phyloP scores from a whole-genome alignment of 2,329 filamentous ascomycete species.

The Periglandula ipomoeae region DNA sequence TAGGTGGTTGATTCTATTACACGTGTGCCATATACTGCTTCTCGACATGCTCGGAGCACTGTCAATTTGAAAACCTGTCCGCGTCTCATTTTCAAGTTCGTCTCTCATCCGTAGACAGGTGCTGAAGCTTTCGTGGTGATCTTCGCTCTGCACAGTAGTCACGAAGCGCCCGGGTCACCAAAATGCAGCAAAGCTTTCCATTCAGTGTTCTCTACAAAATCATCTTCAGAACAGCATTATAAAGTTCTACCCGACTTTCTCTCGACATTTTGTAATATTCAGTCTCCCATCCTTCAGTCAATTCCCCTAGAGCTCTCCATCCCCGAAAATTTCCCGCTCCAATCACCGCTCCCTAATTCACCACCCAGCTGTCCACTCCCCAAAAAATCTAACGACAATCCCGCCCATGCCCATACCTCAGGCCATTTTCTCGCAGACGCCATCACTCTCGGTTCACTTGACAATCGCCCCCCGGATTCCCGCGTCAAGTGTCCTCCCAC shows the following conservation, averaged over 20 bases:
- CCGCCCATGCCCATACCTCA: background rate
- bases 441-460: background rate
- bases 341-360: constrained; percentile 24
- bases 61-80: too few species aligned
- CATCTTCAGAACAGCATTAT: too few species aligned
- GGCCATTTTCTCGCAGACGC: constrained; percentile 1
- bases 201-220: too few species aligned
- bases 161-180: too few species aligned
- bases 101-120: too few species aligned
- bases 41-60: too few species aligned
- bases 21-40: too few species aligned
- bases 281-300: background rate
- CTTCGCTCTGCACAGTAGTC: too few species aligned
- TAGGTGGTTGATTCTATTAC: too few species aligned
- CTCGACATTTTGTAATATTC: background rate
- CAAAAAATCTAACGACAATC: constrained; percentile 31
- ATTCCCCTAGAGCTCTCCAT: background rate
- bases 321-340: constrained; percentile 27
- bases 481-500: constrained; percentile 7
- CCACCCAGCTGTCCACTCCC: constrained; percentile 11
- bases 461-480: background rate
- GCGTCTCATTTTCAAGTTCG: too few species aligned
- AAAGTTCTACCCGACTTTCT: background rate
- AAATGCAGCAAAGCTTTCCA: too few species aligned
- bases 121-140: too few species aligned